Evolutionary conservation across 2,329 filamentous ascomycete genomes (phyloP).

Genomic region (Metarhizium sp.): DNA sequence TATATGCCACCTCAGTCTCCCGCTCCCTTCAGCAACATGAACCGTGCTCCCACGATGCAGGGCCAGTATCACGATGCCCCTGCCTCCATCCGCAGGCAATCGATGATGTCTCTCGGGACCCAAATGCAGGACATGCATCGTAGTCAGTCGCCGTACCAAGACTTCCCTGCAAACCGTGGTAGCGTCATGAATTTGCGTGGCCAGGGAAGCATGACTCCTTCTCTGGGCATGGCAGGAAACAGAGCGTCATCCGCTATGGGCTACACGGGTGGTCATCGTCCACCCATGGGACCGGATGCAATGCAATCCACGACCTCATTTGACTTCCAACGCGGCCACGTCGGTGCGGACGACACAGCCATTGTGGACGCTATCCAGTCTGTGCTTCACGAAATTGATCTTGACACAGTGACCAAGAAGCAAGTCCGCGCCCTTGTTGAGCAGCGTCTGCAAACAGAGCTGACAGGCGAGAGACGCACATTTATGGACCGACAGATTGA

Average conservation of each 20-base stretch:
- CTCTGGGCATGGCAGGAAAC: slow-evolving; percentile 22
- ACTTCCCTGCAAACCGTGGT: slow-evolving; percentile 39
- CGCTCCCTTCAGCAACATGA: slow-evolving; percentile 53
- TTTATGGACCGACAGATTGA: slow-evolving; percentile 95
- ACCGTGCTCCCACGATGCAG: slow-evolving; percentile 34
- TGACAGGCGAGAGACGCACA: slow-evolving; percentile 73
- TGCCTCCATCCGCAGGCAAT: slow-evolving; percentile 54
- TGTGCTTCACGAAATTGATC: slow-evolving; percentile 78
- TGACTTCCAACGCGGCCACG: slow-evolving; percentile 49
- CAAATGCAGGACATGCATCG: slow-evolving; percentile 35
- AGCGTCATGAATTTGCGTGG: slow-evolving; percentile 53
- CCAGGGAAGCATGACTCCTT: slow-evolving; percentile 38
- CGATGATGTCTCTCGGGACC: slow-evolving; percentile 57
- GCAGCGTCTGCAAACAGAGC: slow-evolving; percentile 82
- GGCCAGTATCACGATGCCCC: slow-evolving; percentile 40
- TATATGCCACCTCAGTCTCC: slow-evolving; percentile 82
- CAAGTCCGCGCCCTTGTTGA: slow-evolving; percentile 87
- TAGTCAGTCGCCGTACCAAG: slow-evolving; percentile 49
- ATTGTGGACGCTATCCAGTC: slow-evolving; percentile 79
- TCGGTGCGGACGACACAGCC: slow-evolving; percentile 65
- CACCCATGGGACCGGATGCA: slow-evolving; percentile 34
- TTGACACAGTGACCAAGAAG: slow-evolving; percentile 98
- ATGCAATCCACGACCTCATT: slow-evolving; percentile 45
- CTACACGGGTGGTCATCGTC: slow-evolving; percentile 35
- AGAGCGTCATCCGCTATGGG: slow-evolving; percentile 38